Evolutionary conservation across 768 basidiomycete species (phyloP).

Genomic region (Naganishia antarctica): DNA sequence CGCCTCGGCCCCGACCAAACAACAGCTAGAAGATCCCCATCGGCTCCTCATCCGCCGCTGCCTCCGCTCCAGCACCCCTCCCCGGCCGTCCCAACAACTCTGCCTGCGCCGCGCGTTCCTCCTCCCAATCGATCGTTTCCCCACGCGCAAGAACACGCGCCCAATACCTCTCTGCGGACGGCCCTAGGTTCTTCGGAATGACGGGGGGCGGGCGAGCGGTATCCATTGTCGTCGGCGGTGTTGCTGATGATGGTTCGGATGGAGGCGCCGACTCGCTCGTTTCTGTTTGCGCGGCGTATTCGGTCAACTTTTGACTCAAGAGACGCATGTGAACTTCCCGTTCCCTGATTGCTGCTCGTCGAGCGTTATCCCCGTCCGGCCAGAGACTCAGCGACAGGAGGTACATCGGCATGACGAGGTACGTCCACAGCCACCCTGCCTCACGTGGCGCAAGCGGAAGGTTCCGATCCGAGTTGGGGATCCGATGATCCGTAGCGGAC

Average conservation of each 20-base stretch:
- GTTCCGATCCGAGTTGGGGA: constrained; percentile 2
- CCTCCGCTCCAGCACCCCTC: not conserved
- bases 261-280: not conserved
- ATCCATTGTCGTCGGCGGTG: not conserved
- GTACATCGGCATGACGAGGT: constrained; percentile 17
- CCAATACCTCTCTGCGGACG: constrained; percentile 4
- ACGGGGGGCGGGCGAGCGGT: not conserved
- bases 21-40: not conserved
- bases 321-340: constrained; percentile 24
- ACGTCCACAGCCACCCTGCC: not conserved
- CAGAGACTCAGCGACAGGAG: not conserved
- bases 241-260: not conserved
- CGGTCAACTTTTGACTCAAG: constrained; percentile 18
- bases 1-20: too few species aligned
- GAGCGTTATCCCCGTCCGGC: constrained; percentile 9
- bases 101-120: constrained; percentile 22
- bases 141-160: constrained; percentile 8
- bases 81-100: constrained; percentile 5
- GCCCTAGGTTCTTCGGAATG: constrained; percentile 7
- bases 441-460: constrained; percentile 7
- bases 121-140: constrained; percentile 25
- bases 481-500: not conserved
- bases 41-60: not conserved
- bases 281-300: not conserved
- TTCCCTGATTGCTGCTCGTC: constrained; percentile 12